Conservation (phyloP, 129 eudicot species). For the Pulicaria dysenterica region DNA sequence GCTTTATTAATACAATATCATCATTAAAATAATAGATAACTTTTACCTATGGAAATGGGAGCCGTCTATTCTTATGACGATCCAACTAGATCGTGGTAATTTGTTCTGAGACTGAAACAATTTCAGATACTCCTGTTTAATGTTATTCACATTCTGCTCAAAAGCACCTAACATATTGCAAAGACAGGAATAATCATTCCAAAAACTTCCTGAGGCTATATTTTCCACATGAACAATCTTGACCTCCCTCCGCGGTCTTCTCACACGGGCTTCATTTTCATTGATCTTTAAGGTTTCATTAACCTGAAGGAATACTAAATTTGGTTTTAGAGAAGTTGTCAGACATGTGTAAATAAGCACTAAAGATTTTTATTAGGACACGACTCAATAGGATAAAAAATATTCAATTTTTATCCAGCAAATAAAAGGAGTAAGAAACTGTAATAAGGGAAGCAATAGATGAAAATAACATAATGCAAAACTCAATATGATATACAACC, state of each 20-base stretch:
- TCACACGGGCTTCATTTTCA: slow-evolving; percentile 57
- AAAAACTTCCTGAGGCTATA: slow-evolving; percentile 66
- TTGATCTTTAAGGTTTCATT: slow-evolving; percentile 57
- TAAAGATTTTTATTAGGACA: not conserved
- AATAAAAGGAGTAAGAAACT: too few relatives aligned
- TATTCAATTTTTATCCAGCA: not conserved
- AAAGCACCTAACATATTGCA: slow-evolving; percentile 60
- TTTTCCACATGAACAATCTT: slow-evolving; percentile 58
- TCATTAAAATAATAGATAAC: not conserved
- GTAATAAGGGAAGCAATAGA: not conserved
- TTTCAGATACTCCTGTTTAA: slow-evolving; percentile 62
- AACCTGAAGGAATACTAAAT: slow-evolving; percentile 42
- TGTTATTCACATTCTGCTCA: slow-evolving; percentile 51
- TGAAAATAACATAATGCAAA: not conserved
- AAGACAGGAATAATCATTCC: slow-evolving; percentile 62
- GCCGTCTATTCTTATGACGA: slow-evolving; percentile 84
- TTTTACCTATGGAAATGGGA: slow-evolving; percentile 89
- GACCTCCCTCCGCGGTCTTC: slow-evolving; percentile 55
- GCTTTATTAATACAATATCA: not conserved
- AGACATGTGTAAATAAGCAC: not conserved
- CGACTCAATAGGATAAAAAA: not conserved
- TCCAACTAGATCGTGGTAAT: slow-evolving; percentile 77
- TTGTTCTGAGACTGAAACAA: slow-evolving; percentile 64
- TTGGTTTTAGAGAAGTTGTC: slow-evolving; percentile 16
- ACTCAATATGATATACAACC: slow-evolving; percentile 30